Evolutionary conservation across 805 yeast species (phyloP), one percentile per base, ranked within the genome.

Genomic region (Ogataea trehalophila): DNA sequence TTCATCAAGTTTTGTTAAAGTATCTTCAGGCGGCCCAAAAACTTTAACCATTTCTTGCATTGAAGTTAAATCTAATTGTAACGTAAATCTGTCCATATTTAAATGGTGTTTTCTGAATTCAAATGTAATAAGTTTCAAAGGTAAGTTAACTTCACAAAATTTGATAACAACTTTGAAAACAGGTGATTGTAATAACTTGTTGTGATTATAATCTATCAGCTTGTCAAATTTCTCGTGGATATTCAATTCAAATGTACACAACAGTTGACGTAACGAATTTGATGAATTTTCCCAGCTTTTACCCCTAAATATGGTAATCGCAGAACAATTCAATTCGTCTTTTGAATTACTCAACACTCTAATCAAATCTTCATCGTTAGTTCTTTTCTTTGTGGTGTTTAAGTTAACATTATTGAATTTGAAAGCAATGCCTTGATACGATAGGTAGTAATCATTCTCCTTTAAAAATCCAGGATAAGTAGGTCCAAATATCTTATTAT

Each of bases 401-500:
- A 46, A n/a, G 4, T 18, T 16, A 26, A 61, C 45, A 50, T 51
- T 54, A 11, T 58, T 59, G 55, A 80, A 81, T 46, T 67, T 70
- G 62, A 81, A 80, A 0, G 77, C 67, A 4, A 81, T 66, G 0
- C 87, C 87, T 1, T 81, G 79, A 53, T 81, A 81, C 20, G 79
- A 73, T 23, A 81, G 63, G 11, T 71, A 61, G 54, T 80, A 81
- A 22, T 59, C 51, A 14, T 60, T 52, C 1, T 47, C 45, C 40
- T 66, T 60, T 9, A 69, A 53, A 26, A 55, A 60, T 0, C 85
- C 86, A 1, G 83, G 81, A 49, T 75, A 79, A 0, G 86, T 80
- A 2, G 85, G 85, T 0, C 87, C 87, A 57, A 81, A 77, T 2
- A 74, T 67, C 56, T 73, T 75, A 55, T 80, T 79, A 60, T 81